phyloP scores from a whole-genome alignment of 306 rosid species.

The Dalbergia cultrata region DNA sequence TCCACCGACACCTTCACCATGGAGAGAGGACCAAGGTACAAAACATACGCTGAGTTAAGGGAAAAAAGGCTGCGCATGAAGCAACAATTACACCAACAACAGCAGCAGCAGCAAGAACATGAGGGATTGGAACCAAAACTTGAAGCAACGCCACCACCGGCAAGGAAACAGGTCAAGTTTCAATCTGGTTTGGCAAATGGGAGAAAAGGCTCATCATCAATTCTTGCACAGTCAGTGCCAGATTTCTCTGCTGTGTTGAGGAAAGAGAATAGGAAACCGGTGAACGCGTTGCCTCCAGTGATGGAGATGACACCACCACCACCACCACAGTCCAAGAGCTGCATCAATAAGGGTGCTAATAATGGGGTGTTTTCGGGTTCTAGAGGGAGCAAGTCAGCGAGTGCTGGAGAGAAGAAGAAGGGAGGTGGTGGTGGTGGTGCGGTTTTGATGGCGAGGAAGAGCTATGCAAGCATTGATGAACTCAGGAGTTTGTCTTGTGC shows the following conservation, averaged over 20 bases:
- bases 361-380: conserved; percentile 55
- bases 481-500: conserved; percentile 72
- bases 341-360: conserved; percentile 21
- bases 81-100: conserved; percentile 34
- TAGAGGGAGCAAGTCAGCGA: conserved; percentile 82
- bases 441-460: conserved; percentile 71
- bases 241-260: conserved; percentile 79
- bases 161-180: conserved; percentile 76
- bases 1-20: conserved; percentile 55
- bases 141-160: conserved; percentile 40
- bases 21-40: conserved; percentile 91
- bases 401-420: conserved; percentile 66
- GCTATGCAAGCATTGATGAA: conserved; percentile 83
- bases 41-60: conserved; percentile 79
- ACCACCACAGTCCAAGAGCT: conserved; percentile 32
- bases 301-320: conserved; percentile 72
- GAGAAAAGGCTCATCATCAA: conserved; percentile 56
- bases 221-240: conserved; percentile 87
- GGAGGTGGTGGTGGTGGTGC: conserved; percentile 45
- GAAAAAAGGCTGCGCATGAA: conserved; percentile 64
- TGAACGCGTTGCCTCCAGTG: conserved; percentile 50
- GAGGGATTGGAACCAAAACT: conserved; percentile 36
- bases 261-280: conserved; percentile 84
- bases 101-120: conserved; percentile 39
- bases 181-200: conserved; percentile 40